Conservation (phyloP, 1,139 yeast genomes). For the Geotrichum cucujoidarum region DNA sequence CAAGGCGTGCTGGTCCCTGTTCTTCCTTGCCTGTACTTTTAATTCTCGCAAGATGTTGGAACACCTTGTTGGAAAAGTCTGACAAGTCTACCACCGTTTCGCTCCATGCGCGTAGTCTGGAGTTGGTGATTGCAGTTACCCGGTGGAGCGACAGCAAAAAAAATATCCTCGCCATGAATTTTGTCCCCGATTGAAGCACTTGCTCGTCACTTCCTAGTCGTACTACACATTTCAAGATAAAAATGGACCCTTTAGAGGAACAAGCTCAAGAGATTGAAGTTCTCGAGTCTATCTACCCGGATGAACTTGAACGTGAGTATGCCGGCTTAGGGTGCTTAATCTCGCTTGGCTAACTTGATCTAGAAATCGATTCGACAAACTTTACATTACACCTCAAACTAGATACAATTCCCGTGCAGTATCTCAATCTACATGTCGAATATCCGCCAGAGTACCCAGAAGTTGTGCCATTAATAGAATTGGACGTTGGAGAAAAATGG, state of each 20-base stretch:
- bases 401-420: conserved; percentile 56
- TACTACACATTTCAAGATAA: too few relatives aligned
- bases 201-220: too few relatives aligned
- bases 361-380: conserved; percentile 29
- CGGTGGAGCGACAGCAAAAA: too few relatives aligned
- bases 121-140: too few relatives aligned
- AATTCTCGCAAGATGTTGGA: too few relatives aligned
- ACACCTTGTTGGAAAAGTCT: too few relatives aligned
- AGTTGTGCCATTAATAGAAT: conserved; percentile 51
- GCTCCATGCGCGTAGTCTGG: too few relatives aligned
- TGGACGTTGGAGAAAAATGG: conserved; percentile 40
- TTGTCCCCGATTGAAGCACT: too few relatives aligned
- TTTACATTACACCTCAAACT: conserved; percentile 41
- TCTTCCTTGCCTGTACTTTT: too few relatives aligned
- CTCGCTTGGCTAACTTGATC: background rate
- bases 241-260: conserved; percentile 46
- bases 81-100: too few relatives aligned
- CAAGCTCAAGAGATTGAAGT: conserved; percentile 74
- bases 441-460: conserved; percentile 73
- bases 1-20: too few relatives aligned
- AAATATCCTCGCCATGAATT: too few relatives aligned
- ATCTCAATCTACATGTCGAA: conserved; percentile 49
- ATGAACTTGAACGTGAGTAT: conserved; percentile 52
- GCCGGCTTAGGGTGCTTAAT: conserved; percentile 26
- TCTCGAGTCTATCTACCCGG: conserved; percentile 86